Evolutionary conservation across 176 grass and related monocot genomes (phyloP).

Genomic region (Olyra latifolia): DNA sequence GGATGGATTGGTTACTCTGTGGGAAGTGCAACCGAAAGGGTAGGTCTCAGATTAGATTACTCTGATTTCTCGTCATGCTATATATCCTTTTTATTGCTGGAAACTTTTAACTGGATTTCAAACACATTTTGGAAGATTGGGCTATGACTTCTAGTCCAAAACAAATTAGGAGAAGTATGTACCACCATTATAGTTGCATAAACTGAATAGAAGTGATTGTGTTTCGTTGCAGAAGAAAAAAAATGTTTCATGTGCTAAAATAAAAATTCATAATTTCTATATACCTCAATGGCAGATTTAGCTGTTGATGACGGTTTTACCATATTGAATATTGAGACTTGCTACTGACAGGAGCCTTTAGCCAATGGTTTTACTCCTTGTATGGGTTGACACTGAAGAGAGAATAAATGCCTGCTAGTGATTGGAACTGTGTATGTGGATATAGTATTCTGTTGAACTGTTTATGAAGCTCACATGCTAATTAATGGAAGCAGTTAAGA

Average conservation of each 20-base stretch:
- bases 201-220: not conserved
- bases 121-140: not conserved
- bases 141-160: not conserved
- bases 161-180: not conserved
- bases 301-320: not conserved
- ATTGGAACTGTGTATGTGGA: not conserved
- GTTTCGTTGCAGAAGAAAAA: not conserved
- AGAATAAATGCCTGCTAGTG: not conserved
- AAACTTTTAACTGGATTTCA: not conserved
- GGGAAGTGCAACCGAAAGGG: conserved; percentile 87
- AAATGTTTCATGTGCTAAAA: not conserved
- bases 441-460: not conserved
- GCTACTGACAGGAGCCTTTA: not conserved
- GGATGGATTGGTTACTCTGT: conserved; percentile 79
- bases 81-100: conserved; percentile 2
- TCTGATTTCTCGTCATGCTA: conserved; percentile 9
- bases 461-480: not conserved
- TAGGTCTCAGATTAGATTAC: conserved; percentile 35
- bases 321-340: not conserved
- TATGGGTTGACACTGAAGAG: not conserved
- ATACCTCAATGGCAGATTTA: not conserved
- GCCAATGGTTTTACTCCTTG: not conserved
- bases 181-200: not conserved
- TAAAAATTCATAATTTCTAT: not conserved
- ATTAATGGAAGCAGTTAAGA: conserved; percentile 10